Conservation (phyloP, 257 asterid genomes). For the Scutellaria minor region DNA sequence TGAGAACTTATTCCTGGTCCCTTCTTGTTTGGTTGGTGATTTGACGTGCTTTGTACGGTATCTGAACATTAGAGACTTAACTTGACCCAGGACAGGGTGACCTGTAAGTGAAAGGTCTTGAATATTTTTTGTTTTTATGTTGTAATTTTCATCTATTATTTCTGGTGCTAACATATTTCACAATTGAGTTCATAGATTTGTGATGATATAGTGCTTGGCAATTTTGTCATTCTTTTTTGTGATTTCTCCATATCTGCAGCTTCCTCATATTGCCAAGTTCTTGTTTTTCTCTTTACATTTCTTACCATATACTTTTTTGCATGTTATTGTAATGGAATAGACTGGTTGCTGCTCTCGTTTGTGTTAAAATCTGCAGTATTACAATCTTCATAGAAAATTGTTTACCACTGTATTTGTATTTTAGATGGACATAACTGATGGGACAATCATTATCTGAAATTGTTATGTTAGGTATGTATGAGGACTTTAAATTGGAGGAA, state of each 20-base stretch:
- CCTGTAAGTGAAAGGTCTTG: background rate
- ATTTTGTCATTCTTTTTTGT: background rate
- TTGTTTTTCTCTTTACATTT: background rate
- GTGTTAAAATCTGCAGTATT: background rate
- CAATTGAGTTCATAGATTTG: background rate
- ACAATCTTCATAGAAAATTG: background rate
- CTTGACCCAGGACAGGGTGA: background rate
- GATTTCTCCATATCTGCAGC: background rate
- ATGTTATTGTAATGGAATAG: background rate
- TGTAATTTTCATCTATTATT: background rate
- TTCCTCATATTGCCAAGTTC: background rate
- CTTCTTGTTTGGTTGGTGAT: background rate
- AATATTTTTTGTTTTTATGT: background rate
- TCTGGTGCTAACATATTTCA: background rate
- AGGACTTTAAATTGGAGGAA: constrained; percentile 83
- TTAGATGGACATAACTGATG: background rate
- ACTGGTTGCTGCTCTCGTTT: background rate
- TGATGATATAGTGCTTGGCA: background rate
- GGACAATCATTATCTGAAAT: constrained; percentile 9
- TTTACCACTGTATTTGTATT: background rate
- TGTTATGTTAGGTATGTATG: constrained; percentile 74
- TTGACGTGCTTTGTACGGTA: background rate
- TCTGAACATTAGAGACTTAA: background rate
- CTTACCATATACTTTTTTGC: background rate
- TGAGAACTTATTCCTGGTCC: background rate